Conservation (phyloP, 495 filamentous ascomycete species). For the Penicillium lagena region DNA sequence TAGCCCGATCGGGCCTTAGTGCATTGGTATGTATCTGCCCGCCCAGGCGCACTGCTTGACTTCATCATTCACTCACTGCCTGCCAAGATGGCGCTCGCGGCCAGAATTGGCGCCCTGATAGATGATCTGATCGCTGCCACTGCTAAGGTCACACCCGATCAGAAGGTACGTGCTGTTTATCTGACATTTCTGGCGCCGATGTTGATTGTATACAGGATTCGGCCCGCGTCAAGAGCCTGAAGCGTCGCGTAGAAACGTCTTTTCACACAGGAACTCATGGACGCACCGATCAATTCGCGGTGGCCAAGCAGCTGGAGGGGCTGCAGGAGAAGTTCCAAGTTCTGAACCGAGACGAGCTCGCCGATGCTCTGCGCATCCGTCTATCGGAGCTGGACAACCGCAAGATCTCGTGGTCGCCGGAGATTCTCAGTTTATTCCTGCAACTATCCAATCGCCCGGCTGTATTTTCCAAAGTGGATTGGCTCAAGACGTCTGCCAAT, state of each 20-base stretch:
- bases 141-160: slow-evolving; percentile 16
- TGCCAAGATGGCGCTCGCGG: slow-evolving; percentile 42
- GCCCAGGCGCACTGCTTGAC: too few species aligned
- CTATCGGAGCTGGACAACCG: slow-evolving; percentile 50
- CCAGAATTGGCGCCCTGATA: slow-evolving; percentile 25
- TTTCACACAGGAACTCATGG: slow-evolving; percentile 52
- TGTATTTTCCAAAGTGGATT: slow-evolving; percentile 55
- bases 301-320: slow-evolving; percentile 65
- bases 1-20: too few species aligned
- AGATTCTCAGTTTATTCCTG: slow-evolving; percentile 72
- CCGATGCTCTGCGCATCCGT: slow-evolving; percentile 64
- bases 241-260: slow-evolving; percentile 21
- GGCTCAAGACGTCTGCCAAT: slow-evolving; percentile 47
- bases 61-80: neutral
- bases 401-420: slow-evolving; percentile 60
- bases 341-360: slow-evolving; percentile 68
- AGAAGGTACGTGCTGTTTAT: slow-evolving; percentile 15
- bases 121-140: slow-evolving; percentile 31
- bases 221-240: slow-evolving; percentile 16
- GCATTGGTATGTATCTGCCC: too few species aligned
- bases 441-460: slow-evolving; percentile 77
- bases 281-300: slow-evolving; percentile 85
- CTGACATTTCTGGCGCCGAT: slow-evolving; percentile 18
- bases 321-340: slow-evolving; percentile 85
- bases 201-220: slow-evolving; percentile 41